Evolutionary conservation across 1,139 yeast species (phyloP).

Genomic region (Schizosaccharomyces versatilis): DNA sequence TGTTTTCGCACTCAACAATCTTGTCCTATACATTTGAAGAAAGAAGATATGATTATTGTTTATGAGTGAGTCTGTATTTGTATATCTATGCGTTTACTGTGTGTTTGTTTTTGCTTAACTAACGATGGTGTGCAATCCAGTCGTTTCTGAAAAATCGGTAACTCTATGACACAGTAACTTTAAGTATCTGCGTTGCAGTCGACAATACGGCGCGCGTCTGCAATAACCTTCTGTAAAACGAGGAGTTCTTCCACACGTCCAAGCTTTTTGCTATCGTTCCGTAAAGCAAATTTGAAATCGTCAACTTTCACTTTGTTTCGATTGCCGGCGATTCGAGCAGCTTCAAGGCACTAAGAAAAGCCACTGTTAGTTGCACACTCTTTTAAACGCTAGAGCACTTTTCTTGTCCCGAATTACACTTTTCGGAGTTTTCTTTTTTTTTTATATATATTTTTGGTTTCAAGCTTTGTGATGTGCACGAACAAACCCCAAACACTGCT

Average conservation of each 20-base stretch:
- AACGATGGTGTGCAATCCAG: too few relatives aligned
- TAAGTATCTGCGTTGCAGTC: slow-evolving; percentile 25
- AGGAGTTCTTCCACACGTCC: slow-evolving; percentile 69
- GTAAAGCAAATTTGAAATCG: slow-evolving; percentile 65
- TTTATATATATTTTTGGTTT: too few relatives aligned
- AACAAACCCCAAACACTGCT: slow-evolving; percentile 15
- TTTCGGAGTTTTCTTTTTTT: too few relatives aligned
- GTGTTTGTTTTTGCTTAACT: too few relatives aligned
- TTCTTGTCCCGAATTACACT: background rate
- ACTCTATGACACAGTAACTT: background rate
- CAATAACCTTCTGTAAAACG: slow-evolving; percentile 49
- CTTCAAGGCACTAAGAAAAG: slow-evolving; percentile 27
- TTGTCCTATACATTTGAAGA: too few relatives aligned
- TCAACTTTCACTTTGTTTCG: slow-evolving; percentile 63
- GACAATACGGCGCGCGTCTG: slow-evolving; percentile 61
- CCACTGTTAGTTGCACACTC: background rate
- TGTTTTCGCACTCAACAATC: too few relatives aligned
- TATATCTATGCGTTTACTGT: too few relatives aligned
- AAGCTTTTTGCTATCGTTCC: slow-evolving; percentile 62
- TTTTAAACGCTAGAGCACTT: background rate
- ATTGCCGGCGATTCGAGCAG: slow-evolving; percentile 30
- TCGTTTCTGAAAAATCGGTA: background rate
- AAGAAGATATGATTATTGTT: too few relatives aligned
- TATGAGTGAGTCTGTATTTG: too few relatives aligned
- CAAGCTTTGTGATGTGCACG: slow-evolving; percentile 10